Percentiles rank a stretch among this genome's conserved stretches.
Evolutionary conservation across 1,284 basidiomycete species (phyloP).

Genomic region (Ceratobasidium sp.): DNA sequence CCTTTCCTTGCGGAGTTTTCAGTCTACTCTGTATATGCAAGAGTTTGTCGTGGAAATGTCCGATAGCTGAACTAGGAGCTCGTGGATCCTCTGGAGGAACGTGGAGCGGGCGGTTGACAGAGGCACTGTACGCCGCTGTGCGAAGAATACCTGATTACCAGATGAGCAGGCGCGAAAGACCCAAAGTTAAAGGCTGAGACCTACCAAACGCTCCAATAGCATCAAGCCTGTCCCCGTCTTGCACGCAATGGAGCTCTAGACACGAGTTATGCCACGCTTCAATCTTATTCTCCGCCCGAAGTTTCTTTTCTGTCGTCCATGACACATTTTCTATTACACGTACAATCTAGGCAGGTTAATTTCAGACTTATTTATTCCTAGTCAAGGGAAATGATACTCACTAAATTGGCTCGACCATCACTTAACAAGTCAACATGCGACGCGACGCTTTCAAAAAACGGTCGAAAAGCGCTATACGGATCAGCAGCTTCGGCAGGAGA

Average conservation of each 20-base stretch:
- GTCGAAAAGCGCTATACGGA: constrained; percentile 71
- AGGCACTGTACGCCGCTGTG: constrained; percentile 83
- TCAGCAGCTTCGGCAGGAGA: constrained; percentile 66
- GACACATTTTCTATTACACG: constrained; percentile 83
- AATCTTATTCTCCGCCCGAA: constrained; percentile 65
- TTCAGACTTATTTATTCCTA: background rate
- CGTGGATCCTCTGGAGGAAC: constrained; percentile 57
- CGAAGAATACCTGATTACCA: constrained; percentile 74
- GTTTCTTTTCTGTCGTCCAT: constrained; percentile 85
- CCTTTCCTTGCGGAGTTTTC: constrained; percentile 77
- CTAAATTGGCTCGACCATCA: constrained; percentile 66
- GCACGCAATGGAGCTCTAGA: constrained; percentile 86
- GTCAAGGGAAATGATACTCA: constrained; percentile 9
- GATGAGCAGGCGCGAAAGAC: background rate
- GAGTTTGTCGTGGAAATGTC: constrained; percentile 90
- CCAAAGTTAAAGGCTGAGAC: constrained; percentile 45
- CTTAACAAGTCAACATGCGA: constrained; percentile 62
- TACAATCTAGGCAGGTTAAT: constrained; percentile 53
- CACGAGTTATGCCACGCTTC: constrained; percentile 80
- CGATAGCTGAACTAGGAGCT: constrained; percentile 68
- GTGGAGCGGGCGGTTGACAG: constrained; percentile 74
- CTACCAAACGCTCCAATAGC: constrained; percentile 91
- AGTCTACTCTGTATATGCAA: constrained; percentile 77
- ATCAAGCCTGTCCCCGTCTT: constrained; percentile 92
- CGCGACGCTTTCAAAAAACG: constrained; percentile 63